Base-by-base conservation (phyloP, 129 eudicot genomes). In the Erigeron canadensis region DNA sequence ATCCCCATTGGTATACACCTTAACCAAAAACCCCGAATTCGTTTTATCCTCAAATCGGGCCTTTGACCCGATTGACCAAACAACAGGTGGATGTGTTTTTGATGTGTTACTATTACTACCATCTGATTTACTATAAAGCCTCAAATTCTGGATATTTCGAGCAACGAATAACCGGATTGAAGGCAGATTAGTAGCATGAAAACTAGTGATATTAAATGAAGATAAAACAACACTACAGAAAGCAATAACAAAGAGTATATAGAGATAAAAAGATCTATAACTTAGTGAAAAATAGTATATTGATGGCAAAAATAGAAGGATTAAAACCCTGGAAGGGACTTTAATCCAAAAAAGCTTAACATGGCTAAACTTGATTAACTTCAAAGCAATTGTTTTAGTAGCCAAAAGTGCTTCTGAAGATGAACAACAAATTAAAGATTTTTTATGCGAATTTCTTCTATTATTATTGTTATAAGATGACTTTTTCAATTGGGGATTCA, bases 1-100 rank as follows among this genome's bases (percentile, higher is more conserved):
- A 62, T 91, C 97, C 3, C 97, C 97, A 77, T 88, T 91, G 75
- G 87, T 84, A 81, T 86, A 91, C 8, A 84, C 83, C 78, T 91
- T 94, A 10, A 91, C 90, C 13, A 83, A 80, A 70, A 74, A 84
- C 13, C 96, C 91, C 2, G 89, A 74, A 78, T 71, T 63, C 5
- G 48, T 54, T 37, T 64, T 67, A 13, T 79, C 86, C 11, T 83
- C 91, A 1, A 72, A 59, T 72, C 72, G 69, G 46, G 79, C 58
- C 67, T 80, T 86, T 10, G 91, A 75, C 76, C 96, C 96, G 22
- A 88, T 88, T 72, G 91, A 85, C 96, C 96, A 88, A 67, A 88
- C 79, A 54, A 88, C 96, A 41, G 79, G 85, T 22, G 81, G 74
- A 73, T 39, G 56, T 53, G 84, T 10, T 58, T 78, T 73, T 28